Evolutionary conservation across 1,284 basidiomycete genomes (phyloP), one percentile per base, ranked within the genome.

Genomic region (Lignosus rhinocerotis): DNA sequence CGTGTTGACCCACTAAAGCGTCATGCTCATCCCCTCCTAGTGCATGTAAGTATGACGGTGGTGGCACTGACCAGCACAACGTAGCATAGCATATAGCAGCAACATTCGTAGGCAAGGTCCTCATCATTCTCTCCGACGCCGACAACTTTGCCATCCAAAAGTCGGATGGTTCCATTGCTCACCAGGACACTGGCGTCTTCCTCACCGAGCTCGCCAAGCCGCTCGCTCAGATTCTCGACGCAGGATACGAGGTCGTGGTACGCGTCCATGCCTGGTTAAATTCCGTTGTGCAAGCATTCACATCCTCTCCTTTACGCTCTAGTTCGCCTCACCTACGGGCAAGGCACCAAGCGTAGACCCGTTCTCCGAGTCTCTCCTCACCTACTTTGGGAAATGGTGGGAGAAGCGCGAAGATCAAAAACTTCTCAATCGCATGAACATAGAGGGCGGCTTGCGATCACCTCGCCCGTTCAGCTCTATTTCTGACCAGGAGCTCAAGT

Each of bases 51-150:
- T 43, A 19, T 56, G 49, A 44, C 41, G 42, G 21, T 3, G 31
- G 46, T 30, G 31, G 42, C 43, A 14, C 16, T n/a, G 19, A n/a
- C 8, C 9, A 3, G n/a, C 36, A 39, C 5, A 12, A 39, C 14
- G 16, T 30, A 36, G 31, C n/a, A 42, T 45, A 12, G 25, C 42
- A 21, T 2, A 9, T 33, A 39, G 9, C 41, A 25, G 21, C 51
- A 47, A 55, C 55, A 55, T 51, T 53, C 32, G 46, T 59, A 38
- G 58, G 61, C 44, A 69, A 68, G 57, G 64, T 70, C n/a, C 63
- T 72, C 41, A 67, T 72, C 60, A 64, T 70, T 52, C 63, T 70
- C 55, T 70, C 70, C 43, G 68, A 69, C 61, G 65, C 68, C 11
- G 58, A 67, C 57, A 56, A 61, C 21, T 70, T 67, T 48, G 51